Evolutionary conservation across 345 rosid genomes (phyloP).

Genomic region (Rhizophora mangle): DNA sequence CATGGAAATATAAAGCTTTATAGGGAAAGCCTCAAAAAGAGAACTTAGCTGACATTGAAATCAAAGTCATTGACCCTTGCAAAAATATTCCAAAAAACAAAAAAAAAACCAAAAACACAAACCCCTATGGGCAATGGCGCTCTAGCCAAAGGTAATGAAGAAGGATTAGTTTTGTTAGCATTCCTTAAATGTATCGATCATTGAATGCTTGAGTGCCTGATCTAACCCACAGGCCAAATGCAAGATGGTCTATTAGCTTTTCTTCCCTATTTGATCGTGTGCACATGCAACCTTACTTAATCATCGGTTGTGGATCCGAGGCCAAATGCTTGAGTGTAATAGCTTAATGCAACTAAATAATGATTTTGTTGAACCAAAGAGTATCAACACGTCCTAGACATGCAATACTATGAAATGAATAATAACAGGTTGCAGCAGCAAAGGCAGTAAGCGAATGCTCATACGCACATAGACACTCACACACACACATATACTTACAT

Average conservation of each 20-base stretch:
- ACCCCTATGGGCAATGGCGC: too few relatives aligned
- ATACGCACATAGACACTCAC: neutral
- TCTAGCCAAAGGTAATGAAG: neutral
- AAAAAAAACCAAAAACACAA: too few relatives aligned
- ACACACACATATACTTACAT: slow-evolving; percentile 27
- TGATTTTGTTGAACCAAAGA: neutral
- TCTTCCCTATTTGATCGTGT: neutral
- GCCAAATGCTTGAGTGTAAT: neutral
- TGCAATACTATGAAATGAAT: slow-evolving; percentile 4
- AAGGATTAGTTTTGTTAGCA: neutral
- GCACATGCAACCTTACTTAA: too few relatives aligned
- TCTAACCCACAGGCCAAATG: neutral
- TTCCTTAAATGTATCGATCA: neutral
- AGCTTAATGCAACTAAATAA: neutral
- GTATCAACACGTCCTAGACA: slow-evolving; percentile 4
- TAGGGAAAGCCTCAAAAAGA: too few relatives aligned
- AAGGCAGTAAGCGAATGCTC: too few relatives aligned
- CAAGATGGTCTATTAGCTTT: neutral
- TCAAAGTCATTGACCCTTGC: too few relatives aligned
- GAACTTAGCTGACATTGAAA: too few relatives aligned
- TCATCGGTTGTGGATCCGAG: too few relatives aligned
- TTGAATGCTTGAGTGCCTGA: neutral
- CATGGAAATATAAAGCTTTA: neutral
- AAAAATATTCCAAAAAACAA: too few relatives aligned
- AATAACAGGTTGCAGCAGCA: too few relatives aligned